phyloP scores from a whole-genome alignment of 495 filamentous ascomycete species.

The Viridothelium virens region DNA sequence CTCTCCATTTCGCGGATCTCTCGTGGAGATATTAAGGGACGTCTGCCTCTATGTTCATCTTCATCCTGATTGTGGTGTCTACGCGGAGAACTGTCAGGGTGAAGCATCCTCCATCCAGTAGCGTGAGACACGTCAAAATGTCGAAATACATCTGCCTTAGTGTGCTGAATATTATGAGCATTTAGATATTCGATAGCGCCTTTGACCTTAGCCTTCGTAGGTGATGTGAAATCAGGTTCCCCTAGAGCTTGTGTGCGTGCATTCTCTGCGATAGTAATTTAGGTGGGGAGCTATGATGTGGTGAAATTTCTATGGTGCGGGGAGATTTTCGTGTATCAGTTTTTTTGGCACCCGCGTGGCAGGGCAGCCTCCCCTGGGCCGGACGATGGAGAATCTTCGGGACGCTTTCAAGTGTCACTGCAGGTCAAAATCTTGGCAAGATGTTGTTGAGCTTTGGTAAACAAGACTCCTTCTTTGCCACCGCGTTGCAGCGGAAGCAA shows the following conservation, averaged over 20 bases:
- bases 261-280: constrained; percentile 1
- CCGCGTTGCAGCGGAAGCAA: too few species aligned
- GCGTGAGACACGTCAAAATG: constrained; percentile 13
- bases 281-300: too few species aligned
- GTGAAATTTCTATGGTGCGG: too few species aligned
- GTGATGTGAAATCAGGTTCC: background rate
- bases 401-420: too few species aligned
- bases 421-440: too few species aligned
- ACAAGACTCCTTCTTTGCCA: too few species aligned
- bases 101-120: constrained; percentile 2
- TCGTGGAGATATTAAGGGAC: background rate
- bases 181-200: constrained; percentile 14
- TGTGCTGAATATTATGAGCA: background rate
- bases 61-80: constrained; percentile 9
- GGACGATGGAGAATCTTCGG: too few species aligned
- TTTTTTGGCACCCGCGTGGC: constrained; percentile 4
- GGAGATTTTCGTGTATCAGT: background rate
- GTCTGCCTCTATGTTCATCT: background rate
- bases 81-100: background rate
- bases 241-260: background rate
- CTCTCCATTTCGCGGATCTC: background rate
- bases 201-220: constrained; percentile 7
- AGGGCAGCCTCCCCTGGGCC: background rate
- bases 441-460: too few species aligned
- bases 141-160: constrained; percentile 12